Conservation (phyloP, 139 green algal species). For the Chlamydomonas incerta region DNA sequence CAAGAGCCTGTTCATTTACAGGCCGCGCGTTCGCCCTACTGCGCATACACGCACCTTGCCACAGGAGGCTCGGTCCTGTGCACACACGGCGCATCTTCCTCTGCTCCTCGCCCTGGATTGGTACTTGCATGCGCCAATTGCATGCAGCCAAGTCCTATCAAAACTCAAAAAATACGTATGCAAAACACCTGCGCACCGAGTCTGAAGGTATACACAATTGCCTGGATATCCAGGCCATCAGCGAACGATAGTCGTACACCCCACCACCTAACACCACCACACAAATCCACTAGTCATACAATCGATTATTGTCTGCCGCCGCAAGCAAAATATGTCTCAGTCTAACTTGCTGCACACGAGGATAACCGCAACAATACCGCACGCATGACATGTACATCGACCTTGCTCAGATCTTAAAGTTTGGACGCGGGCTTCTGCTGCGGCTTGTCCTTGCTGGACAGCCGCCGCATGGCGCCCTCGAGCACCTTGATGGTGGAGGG, state of each 20-base stretch:
- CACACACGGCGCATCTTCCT: no score
- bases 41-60: no score
- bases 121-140: constrained; percentile 1
- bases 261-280: no score
- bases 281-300: not conserved
- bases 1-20: no score
- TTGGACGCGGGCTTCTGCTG: not conserved
- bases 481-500: constrained; percentile 68
- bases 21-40: no score
- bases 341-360: no score
- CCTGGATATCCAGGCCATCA: no score
- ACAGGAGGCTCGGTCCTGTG: no score
- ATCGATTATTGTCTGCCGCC: not conserved
- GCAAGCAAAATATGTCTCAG: not conserved
- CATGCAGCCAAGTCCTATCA: constrained; percentile 1
- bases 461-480: constrained; percentile 67
- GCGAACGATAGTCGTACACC: no score
- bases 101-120: not conserved
- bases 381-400: no score
- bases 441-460: constrained; percentile 52
- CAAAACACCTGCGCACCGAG: not conserved
- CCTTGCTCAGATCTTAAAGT: not conserved
- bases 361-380: no score
- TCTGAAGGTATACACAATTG: no score
- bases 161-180: not conserved